Percentiles rank a stretch among this genome's conserved stretches.
Conservation (phyloP, 2,329 filamentous ascomycete species). For the Neopestalotiopsis sp. region DNA sequence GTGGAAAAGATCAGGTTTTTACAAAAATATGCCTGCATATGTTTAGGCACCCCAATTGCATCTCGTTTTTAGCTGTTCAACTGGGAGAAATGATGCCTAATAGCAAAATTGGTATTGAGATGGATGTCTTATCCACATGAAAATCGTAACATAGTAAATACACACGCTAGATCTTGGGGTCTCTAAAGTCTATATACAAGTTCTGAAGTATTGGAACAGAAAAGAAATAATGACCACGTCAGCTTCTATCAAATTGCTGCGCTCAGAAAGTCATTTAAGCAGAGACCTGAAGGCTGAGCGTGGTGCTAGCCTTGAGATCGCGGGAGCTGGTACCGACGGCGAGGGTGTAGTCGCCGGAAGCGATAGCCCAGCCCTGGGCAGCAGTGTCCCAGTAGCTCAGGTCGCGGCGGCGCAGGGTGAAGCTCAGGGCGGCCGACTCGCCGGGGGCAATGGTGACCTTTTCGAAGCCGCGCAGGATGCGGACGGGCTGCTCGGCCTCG, state of each 20-base stretch:
- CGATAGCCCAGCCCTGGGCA: conserved; percentile 64
- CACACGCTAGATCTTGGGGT: neutral
- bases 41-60: too few relatives aligned
- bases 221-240: neutral
- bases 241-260: too few relatives aligned
- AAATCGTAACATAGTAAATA: neutral
- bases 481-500: conserved; percentile 37
- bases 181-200: neutral
- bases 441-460: conserved; percentile 59
- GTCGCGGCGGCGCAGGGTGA: conserved; percentile 65
- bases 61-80: too few relatives aligned
- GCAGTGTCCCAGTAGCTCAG: conserved; percentile 68
- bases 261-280: neutral
- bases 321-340: conserved; percentile 11
- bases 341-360: conserved; percentile 36
- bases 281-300: neutral
- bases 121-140: neutral
- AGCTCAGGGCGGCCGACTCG: conserved; percentile 51
- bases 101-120: neutral
- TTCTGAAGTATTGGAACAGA: neutral
- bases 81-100: too few relatives aligned
- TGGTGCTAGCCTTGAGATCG: conserved; percentile 4
- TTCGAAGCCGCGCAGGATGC: conserved; percentile 66
- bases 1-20: too few relatives aligned
- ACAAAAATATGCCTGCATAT: too few relatives aligned